Evolutionary conservation across 2,329 filamentous ascomycete species (phyloP).

Genomic region (Chaetomium sp.): DNA sequence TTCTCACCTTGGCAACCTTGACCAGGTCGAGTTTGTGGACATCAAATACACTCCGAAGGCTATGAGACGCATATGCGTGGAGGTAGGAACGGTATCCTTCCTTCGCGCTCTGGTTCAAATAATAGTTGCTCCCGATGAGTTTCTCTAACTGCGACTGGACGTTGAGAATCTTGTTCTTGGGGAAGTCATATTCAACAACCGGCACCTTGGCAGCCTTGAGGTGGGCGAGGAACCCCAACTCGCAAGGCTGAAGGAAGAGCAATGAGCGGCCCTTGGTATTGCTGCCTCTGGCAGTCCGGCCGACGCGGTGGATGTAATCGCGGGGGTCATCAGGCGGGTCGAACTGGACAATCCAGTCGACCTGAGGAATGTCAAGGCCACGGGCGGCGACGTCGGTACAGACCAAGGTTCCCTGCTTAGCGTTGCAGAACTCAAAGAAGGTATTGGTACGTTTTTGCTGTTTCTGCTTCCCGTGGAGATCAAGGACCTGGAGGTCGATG

Average conservation of each 20-base stretch:
- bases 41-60: conserved; percentile 75
- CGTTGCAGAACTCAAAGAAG: conserved; percentile 85
- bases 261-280: conserved; percentile 80
- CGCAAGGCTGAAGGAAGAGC: conserved; percentile 87
- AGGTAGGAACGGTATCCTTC: conserved; percentile 83
- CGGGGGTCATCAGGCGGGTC: conserved; percentile 87
- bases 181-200: conserved; percentile 94
- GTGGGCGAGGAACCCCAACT: conserved; percentile 87
- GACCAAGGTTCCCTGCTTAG: conserved; percentile 78
- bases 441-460: conserved; percentile 98
- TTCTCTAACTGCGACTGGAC: conserved; percentile 89
- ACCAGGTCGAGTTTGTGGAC: conserved; percentile 74
- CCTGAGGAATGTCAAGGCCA: conserved; percentile 88
- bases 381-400: conserved; percentile 95
- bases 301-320: conserved; percentile 93
- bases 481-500: conserved; percentile 67
- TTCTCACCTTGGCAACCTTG: conserved; percentile 62
- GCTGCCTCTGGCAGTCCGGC: conserved; percentile 81
- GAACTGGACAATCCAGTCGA: conserved; percentile 95
- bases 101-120: conserved; percentile 80
- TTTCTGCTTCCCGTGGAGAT: conserved; percentile 92
- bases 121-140: conserved; percentile 92
- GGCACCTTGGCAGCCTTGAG: conserved; percentile 88
- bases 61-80: conserved; percentile 88
- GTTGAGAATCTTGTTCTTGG: conserved; percentile 83